These are phyloP conservation scores for Phialocephala subalpina DNA, from an alignment of 2,329 filamentous ascomycete species.

Conservation along the genomic window DNA sequence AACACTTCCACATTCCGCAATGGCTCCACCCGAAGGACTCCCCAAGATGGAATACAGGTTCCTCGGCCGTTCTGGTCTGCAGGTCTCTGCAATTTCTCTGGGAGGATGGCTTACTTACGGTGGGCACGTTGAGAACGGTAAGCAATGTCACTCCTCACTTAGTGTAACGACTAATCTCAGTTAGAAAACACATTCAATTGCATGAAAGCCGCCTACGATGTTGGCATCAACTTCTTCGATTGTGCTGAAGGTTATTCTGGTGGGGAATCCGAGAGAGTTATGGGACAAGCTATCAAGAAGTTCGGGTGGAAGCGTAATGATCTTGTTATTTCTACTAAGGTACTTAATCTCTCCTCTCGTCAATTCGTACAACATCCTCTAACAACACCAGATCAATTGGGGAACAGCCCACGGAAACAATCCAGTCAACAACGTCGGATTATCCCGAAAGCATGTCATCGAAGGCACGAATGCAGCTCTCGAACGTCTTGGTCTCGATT, in stretches of 20 bases:
- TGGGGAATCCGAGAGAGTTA: constrained; percentile 61
- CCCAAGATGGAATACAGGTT: constrained; percentile 74
- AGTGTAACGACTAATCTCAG: constrained; percentile 17
- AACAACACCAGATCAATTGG: constrained; percentile 64
- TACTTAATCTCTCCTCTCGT: constrained; percentile 29
- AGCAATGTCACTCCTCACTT: background rate
- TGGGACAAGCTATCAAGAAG: constrained; percentile 64
- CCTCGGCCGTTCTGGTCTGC: constrained; percentile 74
- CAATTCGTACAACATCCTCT: constrained; percentile 5
- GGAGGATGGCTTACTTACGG: constrained; percentile 80
- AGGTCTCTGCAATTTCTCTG: constrained; percentile 77
- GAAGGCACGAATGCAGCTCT: constrained; percentile 70
- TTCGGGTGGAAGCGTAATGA: constrained; percentile 65
- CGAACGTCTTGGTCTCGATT: constrained; percentile 59
- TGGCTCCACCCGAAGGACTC: constrained; percentile 49
- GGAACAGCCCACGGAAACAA: constrained; percentile 66
- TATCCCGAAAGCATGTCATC: constrained; percentile 74
- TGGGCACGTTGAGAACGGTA: constrained; percentile 74
- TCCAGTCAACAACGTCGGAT: constrained; percentile 70
- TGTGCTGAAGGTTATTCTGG: constrained; percentile 62
- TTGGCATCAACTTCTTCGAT: constrained; percentile 66
- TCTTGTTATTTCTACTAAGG: constrained; percentile 64
- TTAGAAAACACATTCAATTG: constrained; percentile 66
- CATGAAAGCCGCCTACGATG: constrained; percentile 67
- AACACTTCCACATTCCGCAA: constrained; percentile 23